Evolutionary conservation across 208 protist species (phyloP).

Genomic region (Acanthamoeba castellanii): DNA sequence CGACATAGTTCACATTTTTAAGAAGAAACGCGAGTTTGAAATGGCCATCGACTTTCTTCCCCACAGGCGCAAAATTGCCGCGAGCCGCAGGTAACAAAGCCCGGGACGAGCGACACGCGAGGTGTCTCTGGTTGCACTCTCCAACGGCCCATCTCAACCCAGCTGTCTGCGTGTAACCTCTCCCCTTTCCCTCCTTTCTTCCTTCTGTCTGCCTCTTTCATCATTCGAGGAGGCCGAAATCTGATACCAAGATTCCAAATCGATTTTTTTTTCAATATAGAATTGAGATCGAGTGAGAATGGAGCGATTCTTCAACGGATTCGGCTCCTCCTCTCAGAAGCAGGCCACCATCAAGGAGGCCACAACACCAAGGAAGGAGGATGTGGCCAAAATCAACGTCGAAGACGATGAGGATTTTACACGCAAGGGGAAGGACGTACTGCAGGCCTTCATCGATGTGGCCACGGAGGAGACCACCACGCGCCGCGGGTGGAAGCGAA

Average conservation of each 20-base stretch:
- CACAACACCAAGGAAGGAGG: not conserved
- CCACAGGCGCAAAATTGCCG: not conserved
- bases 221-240: too few relatives aligned
- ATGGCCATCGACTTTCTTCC: too few relatives aligned
- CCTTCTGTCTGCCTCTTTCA: too few relatives aligned
- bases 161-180: not conserved
- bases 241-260: too few relatives aligned
- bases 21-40: not conserved
- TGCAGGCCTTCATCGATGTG: conserved; percentile 4
- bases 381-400: not conserved
- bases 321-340: not conserved
- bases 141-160: not conserved
- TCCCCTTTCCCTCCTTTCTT: not conserved
- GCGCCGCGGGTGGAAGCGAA: not conserved
- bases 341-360: not conserved
- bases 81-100: not conserved
- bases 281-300: not conserved
- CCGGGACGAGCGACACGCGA: not conserved
- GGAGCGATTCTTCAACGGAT: conserved; percentile 45
- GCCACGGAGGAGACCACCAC: not conserved
- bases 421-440: not conserved
- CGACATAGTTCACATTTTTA: too few relatives aligned
- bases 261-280: too few relatives aligned
- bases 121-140: not conserved
- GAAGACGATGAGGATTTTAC: not conserved